Evolutionary conservation across 805 yeast species (phyloP), one percentile per base, ranked within the genome.

Genomic region (Wickerhamiella occidentalis): DNA sequence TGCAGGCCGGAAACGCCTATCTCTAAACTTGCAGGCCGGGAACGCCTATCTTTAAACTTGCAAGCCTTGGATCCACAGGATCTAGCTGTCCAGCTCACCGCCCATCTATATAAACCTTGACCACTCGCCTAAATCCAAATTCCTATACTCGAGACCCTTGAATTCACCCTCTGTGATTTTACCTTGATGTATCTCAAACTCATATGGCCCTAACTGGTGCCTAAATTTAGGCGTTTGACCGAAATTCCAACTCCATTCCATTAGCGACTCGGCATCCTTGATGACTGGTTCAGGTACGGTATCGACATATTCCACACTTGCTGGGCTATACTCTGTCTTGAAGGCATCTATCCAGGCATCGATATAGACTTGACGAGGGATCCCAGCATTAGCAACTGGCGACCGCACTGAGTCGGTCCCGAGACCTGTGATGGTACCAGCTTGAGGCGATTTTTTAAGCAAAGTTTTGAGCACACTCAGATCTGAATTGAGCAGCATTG

Each of bases 321-420:
- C 47, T 13, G 42, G 35, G 21, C 26, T 50, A 52, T 67, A 74
- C 40, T 49, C 55, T 2, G 60, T 51, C 25, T 57, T 54, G 55
- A 77, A 80, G 1, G 70, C 71, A 1, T 61, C 52, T 2, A 66
- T 51, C 6, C 76, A 76, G 0, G 68, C 54, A 2, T 68, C 64
- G 0, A 74, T 65, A 55, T 88, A 78, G 0, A 70, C 66, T 0
- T 72, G 70, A 6, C 59, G 60, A 5, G 61, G 62, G 25, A 82
- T 57, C 1, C 66, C 70, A 13, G 85, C 61, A 59, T 92, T 92
- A 0, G 75, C 65, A 2, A 92, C 94, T n/a, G 78, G 78, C 0
- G 95, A 78, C 45, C 79, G 76, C 3, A 90, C 94, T 25, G 95
- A 85, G 28, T 76, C 78, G 1, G 90, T 85, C 8, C 80, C 76